A percentile compares a stretch with the other conserved stretches of the same genome.
phyloP scores from a whole-genome alignment of 306 rosid species.

The Dryas drummondii region DNA sequence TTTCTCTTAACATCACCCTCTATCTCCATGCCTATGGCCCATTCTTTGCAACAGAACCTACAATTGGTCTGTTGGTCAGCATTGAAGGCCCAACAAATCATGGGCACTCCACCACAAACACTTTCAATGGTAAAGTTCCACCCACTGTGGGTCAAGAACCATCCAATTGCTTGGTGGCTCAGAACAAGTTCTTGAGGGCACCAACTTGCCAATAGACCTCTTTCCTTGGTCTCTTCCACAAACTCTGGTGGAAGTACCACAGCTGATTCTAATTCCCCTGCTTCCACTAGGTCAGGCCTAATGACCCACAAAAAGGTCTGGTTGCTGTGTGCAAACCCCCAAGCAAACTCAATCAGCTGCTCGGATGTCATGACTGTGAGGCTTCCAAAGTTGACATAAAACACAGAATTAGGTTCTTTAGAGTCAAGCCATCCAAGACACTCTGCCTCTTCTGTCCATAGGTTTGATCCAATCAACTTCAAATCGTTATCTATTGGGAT shows the following conservation, averaged over 20 bases:
- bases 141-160: conserved; percentile 60
- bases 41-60: conserved; percentile 34
- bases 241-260: conserved; percentile 36
- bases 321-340: conserved; percentile 58
- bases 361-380: conserved; percentile 46
- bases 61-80: conserved; percentile 74
- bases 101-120: conserved; percentile 48
- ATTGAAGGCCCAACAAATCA: conserved; percentile 65
- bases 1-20: conserved; percentile 44
- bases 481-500: not conserved
- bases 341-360: conserved; percentile 59
- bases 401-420: conserved; percentile 35
- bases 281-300: conserved; percentile 48
- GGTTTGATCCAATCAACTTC: conserved; percentile 39
- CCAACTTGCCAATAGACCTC: no score
- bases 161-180: conserved; percentile 46
- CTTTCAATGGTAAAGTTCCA: conserved; percentile 80
- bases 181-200: conserved; percentile 58
- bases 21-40: conserved; percentile 70
- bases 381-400: conserved; percentile 72
- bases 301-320: conserved; percentile 46
- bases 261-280: conserved; percentile 29
- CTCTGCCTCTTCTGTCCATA: conserved; percentile 60
- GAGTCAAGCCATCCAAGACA: conserved; percentile 57
- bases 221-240: conserved; percentile 20